These are phyloP conservation scores for Salvia hispanica DNA, from an alignment of 257 asterid species.

Conservation along the genomic window DNA sequence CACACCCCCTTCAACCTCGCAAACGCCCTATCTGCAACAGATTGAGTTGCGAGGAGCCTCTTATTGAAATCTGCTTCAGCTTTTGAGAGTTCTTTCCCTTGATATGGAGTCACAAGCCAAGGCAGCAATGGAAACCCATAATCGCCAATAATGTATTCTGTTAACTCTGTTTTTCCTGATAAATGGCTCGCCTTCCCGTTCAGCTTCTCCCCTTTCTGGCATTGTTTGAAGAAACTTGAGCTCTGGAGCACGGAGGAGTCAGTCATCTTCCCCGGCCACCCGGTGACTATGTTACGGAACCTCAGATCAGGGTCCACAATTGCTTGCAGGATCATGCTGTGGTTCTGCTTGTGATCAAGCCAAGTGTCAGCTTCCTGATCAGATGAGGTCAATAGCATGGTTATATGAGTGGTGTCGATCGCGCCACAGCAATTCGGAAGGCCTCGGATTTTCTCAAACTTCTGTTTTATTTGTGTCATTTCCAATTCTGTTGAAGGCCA, in stretches of 20 bases:
- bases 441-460: conserved; percentile 68
- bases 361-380: conserved; percentile 64
- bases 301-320: conserved; percentile 73
- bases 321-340: conserved; percentile 88
- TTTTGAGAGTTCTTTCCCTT: conserved; percentile 50
- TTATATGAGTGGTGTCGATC: conserved; percentile 69
- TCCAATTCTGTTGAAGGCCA: conserved; percentile 72
- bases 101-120: conserved; percentile 87
- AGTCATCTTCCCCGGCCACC: conserved; percentile 87
- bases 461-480: conserved; percentile 42
- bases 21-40: conserved; percentile 65
- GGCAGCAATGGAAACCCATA: conserved; percentile 72
- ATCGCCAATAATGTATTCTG: conserved; percentile 75
- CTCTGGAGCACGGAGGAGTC: conserved; percentile 56
- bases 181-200: conserved; percentile 42
- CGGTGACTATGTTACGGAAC: conserved; percentile 66
- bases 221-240: conserved; percentile 53
- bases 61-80: conserved; percentile 57
- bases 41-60: conserved; percentile 52
- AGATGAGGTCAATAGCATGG: conserved; percentile 69
- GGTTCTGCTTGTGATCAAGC: conserved; percentile 60
- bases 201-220: conserved; percentile 61
- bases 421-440: conserved; percentile 93
- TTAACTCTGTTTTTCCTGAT: conserved; percentile 45
- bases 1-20: conserved; percentile 72